A percentile compares a stretch with the other conserved stretches of the same genome.
Conservation (phyloP, 2,329 filamentous ascomycete species). For the Pseudonectria foliicola region DNA sequence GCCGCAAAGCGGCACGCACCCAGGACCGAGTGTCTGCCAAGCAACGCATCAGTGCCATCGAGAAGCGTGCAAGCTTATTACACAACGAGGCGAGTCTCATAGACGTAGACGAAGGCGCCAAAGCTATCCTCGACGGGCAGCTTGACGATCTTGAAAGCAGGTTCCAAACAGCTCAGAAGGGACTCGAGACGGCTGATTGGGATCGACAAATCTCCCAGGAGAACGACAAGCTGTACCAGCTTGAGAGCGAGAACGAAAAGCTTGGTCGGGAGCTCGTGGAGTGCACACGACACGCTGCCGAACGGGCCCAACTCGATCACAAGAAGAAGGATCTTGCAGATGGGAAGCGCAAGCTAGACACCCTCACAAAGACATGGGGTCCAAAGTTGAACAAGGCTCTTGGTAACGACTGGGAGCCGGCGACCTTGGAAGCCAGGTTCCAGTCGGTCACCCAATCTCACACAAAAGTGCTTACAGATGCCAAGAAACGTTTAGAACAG, state of each 20-base stretch:
- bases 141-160: constrained; percentile 60
- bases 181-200: constrained; percentile 57
- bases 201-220: constrained; percentile 63
- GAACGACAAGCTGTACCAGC: constrained; percentile 55
- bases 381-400: constrained; percentile 61
- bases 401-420: constrained; percentile 58
- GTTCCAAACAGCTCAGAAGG: constrained; percentile 55
- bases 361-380: constrained; percentile 67
- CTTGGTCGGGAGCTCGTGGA: constrained; percentile 77
- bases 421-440: constrained; percentile 64
- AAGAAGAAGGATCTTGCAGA: constrained; percentile 74
- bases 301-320: constrained; percentile 76
- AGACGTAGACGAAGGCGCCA: constrained; percentile 76
- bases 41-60: constrained; percentile 65
- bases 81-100: constrained; percentile 67
- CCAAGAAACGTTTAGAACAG: constrained; percentile 63
- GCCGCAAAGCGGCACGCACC: constrained; percentile 62
- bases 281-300: constrained; percentile 71
- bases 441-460: constrained; percentile 55
- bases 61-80: constrained; percentile 58
- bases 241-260: constrained; percentile 66
- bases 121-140: constrained; percentile 68
- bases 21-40: constrained; percentile 70
- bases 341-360: constrained; percentile 66
- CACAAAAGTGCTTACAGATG: constrained; percentile 50